Evolutionary conservation across 2,329 filamentous ascomycete genomes (phyloP).

Genomic region (Cadophora sp.): DNA sequence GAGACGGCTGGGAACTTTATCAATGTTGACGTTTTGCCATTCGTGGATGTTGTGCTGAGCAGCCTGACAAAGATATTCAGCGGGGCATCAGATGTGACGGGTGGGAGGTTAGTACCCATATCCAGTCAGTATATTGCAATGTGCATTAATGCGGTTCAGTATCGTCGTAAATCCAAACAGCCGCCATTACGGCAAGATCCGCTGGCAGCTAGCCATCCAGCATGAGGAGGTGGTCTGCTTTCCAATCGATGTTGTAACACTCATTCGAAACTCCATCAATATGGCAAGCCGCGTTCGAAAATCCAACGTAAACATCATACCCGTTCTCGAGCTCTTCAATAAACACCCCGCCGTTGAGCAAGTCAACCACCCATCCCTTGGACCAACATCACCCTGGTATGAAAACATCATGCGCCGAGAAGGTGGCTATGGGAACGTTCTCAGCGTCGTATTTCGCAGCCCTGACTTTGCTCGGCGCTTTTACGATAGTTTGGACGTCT

Average conservation of each 20-base stretch:
- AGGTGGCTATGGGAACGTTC: constrained; percentile 41
- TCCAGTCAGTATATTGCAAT: too few relatives aligned
- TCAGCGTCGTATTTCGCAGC: constrained; percentile 39
- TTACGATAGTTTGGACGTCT: constrained; percentile 44
- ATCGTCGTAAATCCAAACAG: too few relatives aligned
- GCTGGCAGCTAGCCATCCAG: constrained; percentile 23
- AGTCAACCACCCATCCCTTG: constrained; percentile 22
- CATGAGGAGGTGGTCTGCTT: constrained; percentile 2
- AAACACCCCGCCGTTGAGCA: constrained; percentile 36
- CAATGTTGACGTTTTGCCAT: too few relatives aligned
- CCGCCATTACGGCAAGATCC: constrained; percentile 82
- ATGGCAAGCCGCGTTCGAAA: constrained; percentile 79
- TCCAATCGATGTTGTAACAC: constrained; percentile 13
- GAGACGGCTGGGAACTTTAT: too few relatives aligned
- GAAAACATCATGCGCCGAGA: constrained; percentile 32
- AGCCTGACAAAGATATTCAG: too few relatives aligned
- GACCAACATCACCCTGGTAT: constrained; percentile 24
- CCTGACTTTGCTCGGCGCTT: constrained; percentile 39
- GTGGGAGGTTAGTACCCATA: too few relatives aligned
- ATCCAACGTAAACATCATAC: constrained; percentile 82
- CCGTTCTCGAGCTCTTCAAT: constrained; percentile 74
- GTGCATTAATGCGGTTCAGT: too few relatives aligned
- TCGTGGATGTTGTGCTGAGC: too few relatives aligned
- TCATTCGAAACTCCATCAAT: constrained; percentile 77
- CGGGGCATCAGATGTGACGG: too few relatives aligned